phyloP scores from a whole-genome alignment of 306 rosid species.

The Astragalus glycyphyllos region DNA sequence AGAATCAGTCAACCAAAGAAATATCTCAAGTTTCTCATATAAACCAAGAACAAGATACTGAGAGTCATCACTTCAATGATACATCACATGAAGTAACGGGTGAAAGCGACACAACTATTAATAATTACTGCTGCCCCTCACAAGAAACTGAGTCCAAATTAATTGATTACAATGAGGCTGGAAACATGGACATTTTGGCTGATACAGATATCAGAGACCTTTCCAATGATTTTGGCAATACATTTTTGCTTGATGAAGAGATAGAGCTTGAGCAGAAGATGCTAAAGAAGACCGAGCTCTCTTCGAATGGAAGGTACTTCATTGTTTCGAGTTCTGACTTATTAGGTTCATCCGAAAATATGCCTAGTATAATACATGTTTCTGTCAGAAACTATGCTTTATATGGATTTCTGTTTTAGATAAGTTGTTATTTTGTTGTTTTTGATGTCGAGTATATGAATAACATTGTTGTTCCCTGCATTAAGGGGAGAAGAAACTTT shows the following conservation, averaged over 20 bases:
- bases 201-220: slow-evolving; percentile 56
- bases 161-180: slow-evolving; percentile 45
- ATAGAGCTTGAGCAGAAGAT: slow-evolving; percentile 80
- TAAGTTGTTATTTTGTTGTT: slow-evolving; percentile 1
- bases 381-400: not conserved
- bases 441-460: not conserved
- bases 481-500: not conserved
- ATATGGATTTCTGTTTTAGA: slow-evolving; percentile 8
- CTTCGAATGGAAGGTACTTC: slow-evolving; percentile 67
- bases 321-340: slow-evolving; percentile 29
- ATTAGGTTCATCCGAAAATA: not conserved
- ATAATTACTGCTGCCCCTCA: slow-evolving; percentile 38
- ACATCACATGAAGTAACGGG: slow-evolving; percentile 38
- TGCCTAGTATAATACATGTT: not conserved
- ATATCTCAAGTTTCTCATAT: slow-evolving; percentile 32
- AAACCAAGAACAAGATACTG: slow-evolving; percentile 38
- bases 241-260: slow-evolving; percentile 98
- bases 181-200: slow-evolving; percentile 49
- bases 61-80: slow-evolving; percentile 43
- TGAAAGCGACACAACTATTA: slow-evolving; percentile 34
- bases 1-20: slow-evolving; percentile 45
- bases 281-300: slow-evolving; percentile 55
- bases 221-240: slow-evolving; percentile 75
- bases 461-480: not conserved
- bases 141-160: slow-evolving; percentile 42